Conservation (phyloP, 2,329 filamentous ascomycete species). For the Fusarium albidum region DNA sequence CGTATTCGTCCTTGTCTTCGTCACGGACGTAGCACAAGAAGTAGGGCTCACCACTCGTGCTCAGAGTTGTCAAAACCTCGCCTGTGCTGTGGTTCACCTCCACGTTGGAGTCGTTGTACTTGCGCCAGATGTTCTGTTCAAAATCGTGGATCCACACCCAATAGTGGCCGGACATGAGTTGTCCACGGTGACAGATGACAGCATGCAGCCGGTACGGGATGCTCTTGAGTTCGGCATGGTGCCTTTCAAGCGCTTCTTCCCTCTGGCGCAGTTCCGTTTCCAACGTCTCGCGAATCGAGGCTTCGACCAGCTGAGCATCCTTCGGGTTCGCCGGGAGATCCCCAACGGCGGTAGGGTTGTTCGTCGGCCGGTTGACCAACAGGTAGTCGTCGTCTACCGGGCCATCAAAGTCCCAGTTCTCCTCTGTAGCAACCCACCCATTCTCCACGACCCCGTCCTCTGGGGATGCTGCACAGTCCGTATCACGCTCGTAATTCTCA, state of each 20-base stretch:
- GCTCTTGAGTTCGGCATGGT: conserved; percentile 62
- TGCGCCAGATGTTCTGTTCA: conserved; percentile 81
- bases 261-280: conserved; percentile 49
- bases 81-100: conserved; percentile 70
- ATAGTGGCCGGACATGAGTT: conserved; percentile 83
- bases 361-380: conserved; percentile 35
- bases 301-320: conserved; percentile 35
- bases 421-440: conserved; percentile 23
- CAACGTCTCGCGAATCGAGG: conserved; percentile 53
- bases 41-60: conserved; percentile 78
- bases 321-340: conserved; percentile 15
- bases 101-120: conserved; percentile 91
- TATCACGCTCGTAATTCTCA: conserved; percentile 31
- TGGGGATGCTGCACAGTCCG: neutral
- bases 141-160: conserved; percentile 98
- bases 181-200: conserved; percentile 88
- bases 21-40: conserved; percentile 85
- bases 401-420: conserved; percentile 51
- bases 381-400: conserved; percentile 48
- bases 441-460: conserved; percentile 10
- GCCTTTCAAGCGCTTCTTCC: conserved; percentile 39
- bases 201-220: conserved; percentile 86
- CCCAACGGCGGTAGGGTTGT: neutral
- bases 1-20: conserved; percentile 63
- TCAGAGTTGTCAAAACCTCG: conserved; percentile 74